Base-by-base conservation (phyloP, 225 moss, liverwort and hornwort genomes). In the Thuidium tamariscinum region DNA sequence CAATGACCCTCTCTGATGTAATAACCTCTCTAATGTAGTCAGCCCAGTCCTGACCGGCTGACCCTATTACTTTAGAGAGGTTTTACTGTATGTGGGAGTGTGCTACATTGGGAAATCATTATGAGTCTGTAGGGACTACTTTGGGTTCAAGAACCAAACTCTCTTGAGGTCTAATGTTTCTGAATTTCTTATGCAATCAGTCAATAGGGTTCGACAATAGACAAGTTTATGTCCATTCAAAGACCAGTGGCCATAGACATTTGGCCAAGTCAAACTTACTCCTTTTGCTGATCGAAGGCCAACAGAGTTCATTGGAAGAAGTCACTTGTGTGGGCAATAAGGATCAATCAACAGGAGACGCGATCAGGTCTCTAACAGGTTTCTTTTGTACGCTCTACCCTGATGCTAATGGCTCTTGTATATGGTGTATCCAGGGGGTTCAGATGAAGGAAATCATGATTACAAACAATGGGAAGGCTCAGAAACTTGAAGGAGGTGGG, bases 391-490 rank as follows among this genome's bases (percentile, higher is more conserved):
- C 55, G 30, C 82, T 55, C 21, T 42, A 41, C 59, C 27, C 29
- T 79, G 27, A 5, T 79, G 79, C 79, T 79, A 13, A 42, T 59
- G 20, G 13, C 59, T 41, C 41, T 29, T 59, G 59, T 19, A 13
- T 42, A 27, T 19, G 57, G 29, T 72, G 42, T 74, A 81, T 54
- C 73, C 89, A 94, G 92, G 92, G 89, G 56, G 79, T 89, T 71
- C 89, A 93, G 90, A 90, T 91, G 81, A 94, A 93, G 86, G 94
- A 94, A 82, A 93, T 93, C 14, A 92, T 93, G 93, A 93, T 93
- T 89, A 77, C 84, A 16, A 93, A 89, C 67, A 93, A 59, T 73
- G 93, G 89, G 61, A 91, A 91, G 87, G 93, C 87, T 83, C 91
- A 90, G 81, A 89, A 90, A 64, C 88, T 93, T 21, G 92, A 92